Conservation (phyloP, 2,329 filamentous ascomycete species). For the Cytospora schulzeri region DNA sequence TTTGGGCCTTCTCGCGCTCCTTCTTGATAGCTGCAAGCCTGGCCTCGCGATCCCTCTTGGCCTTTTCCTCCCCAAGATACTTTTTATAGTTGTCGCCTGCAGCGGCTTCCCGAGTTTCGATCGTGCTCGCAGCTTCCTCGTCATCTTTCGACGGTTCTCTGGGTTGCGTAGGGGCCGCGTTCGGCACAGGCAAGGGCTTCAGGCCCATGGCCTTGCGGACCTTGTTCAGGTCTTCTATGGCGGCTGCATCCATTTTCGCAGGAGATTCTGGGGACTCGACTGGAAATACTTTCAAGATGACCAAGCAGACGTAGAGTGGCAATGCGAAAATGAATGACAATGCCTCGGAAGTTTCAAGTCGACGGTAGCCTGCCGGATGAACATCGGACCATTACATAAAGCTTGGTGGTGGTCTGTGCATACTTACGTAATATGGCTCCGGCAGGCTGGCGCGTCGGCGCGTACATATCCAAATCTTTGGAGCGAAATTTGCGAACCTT, state of each 20-base stretch:
- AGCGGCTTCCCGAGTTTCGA: constrained; percentile 77
- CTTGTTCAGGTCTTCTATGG: constrained; percentile 92
- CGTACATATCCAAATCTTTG: background rate
- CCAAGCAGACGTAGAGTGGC: background rate
- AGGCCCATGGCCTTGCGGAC: constrained; percentile 87
- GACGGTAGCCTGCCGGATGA: background rate
- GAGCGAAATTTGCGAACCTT: constrained; percentile 31
- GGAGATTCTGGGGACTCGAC: background rate
- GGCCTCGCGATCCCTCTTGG: constrained; percentile 78
- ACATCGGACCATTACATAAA: background rate
- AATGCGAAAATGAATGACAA: background rate
- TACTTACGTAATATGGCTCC: constrained; percentile 3
- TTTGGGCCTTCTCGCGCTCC: constrained; percentile 80
- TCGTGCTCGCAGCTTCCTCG: constrained; percentile 76
- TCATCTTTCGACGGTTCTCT: constrained; percentile 47
- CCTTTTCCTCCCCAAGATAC: constrained; percentile 68
- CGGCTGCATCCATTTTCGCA: constrained; percentile 63
- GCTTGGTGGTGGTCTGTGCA: constrained; percentile 10
- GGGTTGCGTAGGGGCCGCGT: constrained; percentile 49
- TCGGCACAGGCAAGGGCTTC: constrained; percentile 84
- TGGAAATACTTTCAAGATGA: background rate
- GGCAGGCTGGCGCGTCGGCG: background rate
- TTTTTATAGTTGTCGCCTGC: constrained; percentile 73
- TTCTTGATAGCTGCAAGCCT: constrained; percentile 83
- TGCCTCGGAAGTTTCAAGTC: background rate